Evolutionary conservation across 192 early-diverging fungal species (phyloP).

Genomic region (Rhizoclosmatium sp.): DNA sequence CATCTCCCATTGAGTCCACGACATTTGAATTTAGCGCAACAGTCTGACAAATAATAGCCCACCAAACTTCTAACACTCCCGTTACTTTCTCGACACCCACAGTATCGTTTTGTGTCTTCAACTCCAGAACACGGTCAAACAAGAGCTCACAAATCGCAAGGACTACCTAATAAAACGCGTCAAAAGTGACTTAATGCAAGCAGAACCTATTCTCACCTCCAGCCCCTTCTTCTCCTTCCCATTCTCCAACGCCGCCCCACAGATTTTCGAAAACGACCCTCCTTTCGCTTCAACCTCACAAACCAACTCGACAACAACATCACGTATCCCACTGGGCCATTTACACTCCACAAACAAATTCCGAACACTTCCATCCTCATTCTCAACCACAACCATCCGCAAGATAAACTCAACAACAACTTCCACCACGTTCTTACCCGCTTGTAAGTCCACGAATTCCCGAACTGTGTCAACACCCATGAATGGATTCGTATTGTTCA

Average conservation of each 20-base stretch:
- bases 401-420: background rate
- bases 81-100: background rate
- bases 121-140: constrained; percentile 9
- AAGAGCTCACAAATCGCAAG: constrained; percentile 24
- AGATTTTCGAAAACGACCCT: too few species aligned
- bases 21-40: background rate
- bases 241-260: too few species aligned
- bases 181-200: background rate
- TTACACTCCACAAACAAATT: background rate
- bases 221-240: background rate
- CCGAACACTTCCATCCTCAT: background rate
- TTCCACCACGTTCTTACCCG: background rate
- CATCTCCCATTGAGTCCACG: background rate
- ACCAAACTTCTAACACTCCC: constrained; percentile 19
- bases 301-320: background rate
- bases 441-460: too few species aligned
- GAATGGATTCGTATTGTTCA: too few species aligned
- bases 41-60: constrained; percentile 1
- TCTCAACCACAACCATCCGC: background rate
- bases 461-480: too few species aligned
- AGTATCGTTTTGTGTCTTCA: background rate
- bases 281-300: background rate
- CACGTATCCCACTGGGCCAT: background rate
- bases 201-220: background rate
- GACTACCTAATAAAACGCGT: background rate